Evolutionary conservation across 2,329 filamentous ascomycete species (phyloP).

Genomic region (Escovopsis sp.): DNA sequence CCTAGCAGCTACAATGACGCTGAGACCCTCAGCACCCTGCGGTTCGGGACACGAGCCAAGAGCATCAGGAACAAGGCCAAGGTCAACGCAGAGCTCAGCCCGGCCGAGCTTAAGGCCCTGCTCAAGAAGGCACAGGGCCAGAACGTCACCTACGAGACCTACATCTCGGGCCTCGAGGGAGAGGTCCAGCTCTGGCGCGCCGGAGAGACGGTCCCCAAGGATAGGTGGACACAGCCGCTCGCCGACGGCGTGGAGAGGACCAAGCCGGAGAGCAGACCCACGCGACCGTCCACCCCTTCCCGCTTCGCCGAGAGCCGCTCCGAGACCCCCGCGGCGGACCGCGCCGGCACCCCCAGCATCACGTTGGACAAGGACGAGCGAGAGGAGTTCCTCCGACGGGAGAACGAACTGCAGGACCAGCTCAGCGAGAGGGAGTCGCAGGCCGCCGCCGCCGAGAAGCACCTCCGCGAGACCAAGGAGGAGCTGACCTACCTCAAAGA

Average conservation of each 20-base stretch:
- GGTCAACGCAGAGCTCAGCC: constrained; percentile 95
- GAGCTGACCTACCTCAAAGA: constrained; percentile 78
- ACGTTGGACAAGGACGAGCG: constrained; percentile 90
- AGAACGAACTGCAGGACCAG: constrained; percentile 96
- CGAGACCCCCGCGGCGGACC: constrained; percentile 59
- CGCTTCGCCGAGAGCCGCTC: constrained; percentile 42
- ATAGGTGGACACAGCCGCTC: constrained; percentile 64
- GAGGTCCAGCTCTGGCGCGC: constrained; percentile 79
- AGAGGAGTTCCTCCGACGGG: constrained; percentile 84
- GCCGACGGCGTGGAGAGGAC: constrained; percentile 26
- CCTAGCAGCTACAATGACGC: constrained; percentile 96
- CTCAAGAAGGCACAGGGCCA: constrained; percentile 87
- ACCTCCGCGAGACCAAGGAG: constrained; percentile 67
- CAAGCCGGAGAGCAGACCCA: constrained; percentile 27
- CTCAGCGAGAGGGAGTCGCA: constrained; percentile 82
- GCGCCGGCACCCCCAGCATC: constrained; percentile 73
- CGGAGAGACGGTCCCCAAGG: constrained; percentile 77
- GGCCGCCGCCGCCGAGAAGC: constrained; percentile 64
- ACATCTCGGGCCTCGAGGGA: constrained; percentile 67
- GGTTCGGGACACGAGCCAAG: constrained; percentile 93
- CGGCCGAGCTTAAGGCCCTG: constrained; percentile 81
- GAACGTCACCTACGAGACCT: constrained; percentile 74
- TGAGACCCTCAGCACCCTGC: constrained; percentile 80
- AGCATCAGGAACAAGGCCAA: constrained; percentile 99
- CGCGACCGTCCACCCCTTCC: constrained; percentile 37